These are phyloP conservation scores for Alectoria sarmentosa DNA, from an alignment of 495 filamentous ascomycete genomes.

Conservation along the genomic window DNA sequence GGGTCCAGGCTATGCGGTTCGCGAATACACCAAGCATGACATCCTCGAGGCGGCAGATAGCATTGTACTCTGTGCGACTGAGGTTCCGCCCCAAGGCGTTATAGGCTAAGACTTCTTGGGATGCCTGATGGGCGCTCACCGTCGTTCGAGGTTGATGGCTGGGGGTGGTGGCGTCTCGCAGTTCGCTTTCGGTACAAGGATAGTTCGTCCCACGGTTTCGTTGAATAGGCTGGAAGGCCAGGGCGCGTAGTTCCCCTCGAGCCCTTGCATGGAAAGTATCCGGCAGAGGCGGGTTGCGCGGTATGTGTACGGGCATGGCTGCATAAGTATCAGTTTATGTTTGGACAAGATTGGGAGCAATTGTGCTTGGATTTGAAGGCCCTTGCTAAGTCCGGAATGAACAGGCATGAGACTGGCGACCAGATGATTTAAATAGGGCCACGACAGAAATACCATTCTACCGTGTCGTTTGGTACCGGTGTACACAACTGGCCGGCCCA, in stretches of 20 bases:
- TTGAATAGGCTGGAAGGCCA: neutral
- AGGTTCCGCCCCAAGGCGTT: neutral
- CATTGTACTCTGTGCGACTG: neutral
- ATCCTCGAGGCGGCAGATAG: neutral
- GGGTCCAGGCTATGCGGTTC: neutral
- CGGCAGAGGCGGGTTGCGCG: neutral
- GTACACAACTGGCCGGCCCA: neutral
- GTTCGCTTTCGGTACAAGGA: neutral
- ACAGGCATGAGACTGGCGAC: neutral
- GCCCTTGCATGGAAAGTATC: fast-evolving
- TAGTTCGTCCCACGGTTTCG: neutral
- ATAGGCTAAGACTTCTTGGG: neutral
- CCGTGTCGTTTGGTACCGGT: neutral
- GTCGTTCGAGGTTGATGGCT: neutral
- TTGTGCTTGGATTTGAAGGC: neutral
- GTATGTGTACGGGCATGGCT: neutral
- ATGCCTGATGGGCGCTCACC: neutral
- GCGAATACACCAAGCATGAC: neutral
- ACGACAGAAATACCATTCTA: neutral
- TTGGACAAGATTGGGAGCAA: neutral
- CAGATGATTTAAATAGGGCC: neutral
- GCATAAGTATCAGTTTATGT: neutral
- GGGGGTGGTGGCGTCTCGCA: neutral
- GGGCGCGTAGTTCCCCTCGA: neutral
- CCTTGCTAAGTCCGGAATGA: neutral